phyloP scores from a whole-genome alignment of 257 asterid genomes.

The Fraxinus excelsior region DNA sequence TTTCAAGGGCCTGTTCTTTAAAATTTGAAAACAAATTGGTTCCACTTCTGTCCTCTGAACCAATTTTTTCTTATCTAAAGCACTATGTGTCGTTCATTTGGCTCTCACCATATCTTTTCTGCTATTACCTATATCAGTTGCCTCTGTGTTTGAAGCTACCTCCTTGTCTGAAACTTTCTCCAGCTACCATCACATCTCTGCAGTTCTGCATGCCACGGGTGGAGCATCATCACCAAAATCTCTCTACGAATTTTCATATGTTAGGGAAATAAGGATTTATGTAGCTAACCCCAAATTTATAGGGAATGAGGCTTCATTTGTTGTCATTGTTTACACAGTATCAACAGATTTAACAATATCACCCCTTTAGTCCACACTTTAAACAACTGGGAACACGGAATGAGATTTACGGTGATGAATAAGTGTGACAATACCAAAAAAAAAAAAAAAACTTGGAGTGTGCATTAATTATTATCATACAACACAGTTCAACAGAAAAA shows the following conservation, averaged over 20 bases:
- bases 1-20: background rate
- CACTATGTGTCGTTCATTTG: background rate
- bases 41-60: background rate
- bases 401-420: background rate
- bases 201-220: background rate
- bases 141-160: background rate
- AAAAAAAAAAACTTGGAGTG: slow-evolving; percentile 2
- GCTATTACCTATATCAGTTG: background rate
- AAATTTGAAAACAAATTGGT: background rate
- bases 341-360: background rate
- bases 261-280: background rate
- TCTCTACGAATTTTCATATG: background rate
- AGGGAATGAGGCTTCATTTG: background rate
- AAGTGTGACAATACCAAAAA: background rate
- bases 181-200: background rate
- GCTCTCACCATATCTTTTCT: background rate
- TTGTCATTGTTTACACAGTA: background rate
- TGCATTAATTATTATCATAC: background rate
- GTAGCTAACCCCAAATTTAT: background rate
- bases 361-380: background rate
- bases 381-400: background rate
- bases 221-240: background rate
- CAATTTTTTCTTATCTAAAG: background rate
- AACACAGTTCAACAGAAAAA: slow-evolving; percentile 6
- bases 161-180: background rate